These are phyloP conservation scores for Ceraceosorus bombacis DNA, from an alignment of 1,284 basidiomycete genomes.

Conservation along the genomic window DNA sequence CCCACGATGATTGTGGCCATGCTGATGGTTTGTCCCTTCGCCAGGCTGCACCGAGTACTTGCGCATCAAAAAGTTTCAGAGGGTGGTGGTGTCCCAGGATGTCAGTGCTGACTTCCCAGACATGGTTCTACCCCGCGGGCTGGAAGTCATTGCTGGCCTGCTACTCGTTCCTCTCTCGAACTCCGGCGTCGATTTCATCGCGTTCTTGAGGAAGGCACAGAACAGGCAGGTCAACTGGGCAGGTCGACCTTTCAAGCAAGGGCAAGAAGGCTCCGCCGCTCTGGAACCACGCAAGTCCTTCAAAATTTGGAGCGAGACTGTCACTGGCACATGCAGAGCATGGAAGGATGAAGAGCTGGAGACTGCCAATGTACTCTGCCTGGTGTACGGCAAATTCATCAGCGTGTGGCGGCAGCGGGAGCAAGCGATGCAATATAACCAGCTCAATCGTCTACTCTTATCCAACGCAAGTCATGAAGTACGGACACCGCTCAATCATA, in stretches of 20 bases:
- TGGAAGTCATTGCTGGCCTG: slow-evolving; percentile 69
- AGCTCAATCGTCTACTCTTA: slow-evolving; percentile 68
- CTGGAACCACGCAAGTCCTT: slow-evolving; percentile 42
- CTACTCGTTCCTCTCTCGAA: slow-evolving; percentile 61
- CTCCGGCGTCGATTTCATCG: slow-evolving; percentile 58
- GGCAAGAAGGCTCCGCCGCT: slow-evolving; percentile 25
- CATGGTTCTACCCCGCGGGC: slow-evolving; percentile 61
- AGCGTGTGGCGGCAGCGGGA: slow-evolving; percentile 84
- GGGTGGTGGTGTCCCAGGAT: slow-evolving; percentile 54
- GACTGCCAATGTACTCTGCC: slow-evolving; percentile 72
- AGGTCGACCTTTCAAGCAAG: slow-evolving; percentile 60
- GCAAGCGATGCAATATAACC: slow-evolving; percentile 66
- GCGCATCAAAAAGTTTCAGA: slow-evolving; percentile 59
- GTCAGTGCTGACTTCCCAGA: slow-evolving; percentile 69
- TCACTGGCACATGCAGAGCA: slow-evolving; percentile 63
- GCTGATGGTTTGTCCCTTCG: too few species aligned
- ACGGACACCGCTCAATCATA: slow-evolving; percentile 48
- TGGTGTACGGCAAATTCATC: slow-evolving; percentile 78
- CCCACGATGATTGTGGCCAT: too few species aligned
- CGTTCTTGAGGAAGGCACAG: slow-evolving; percentile 72
- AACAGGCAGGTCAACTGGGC: slow-evolving; percentile 49
- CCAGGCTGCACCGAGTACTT: slow-evolving; percentile 71
- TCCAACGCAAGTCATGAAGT: slow-evolving; percentile 87
- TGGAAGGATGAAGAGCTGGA: slow-evolving; percentile 86
- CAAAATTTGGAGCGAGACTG: slow-evolving; percentile 66